A percentile compares a stretch with the other conserved stretches of the same genome.
These are phyloP conservation scores for Fusarium albosuccineum DNA, from an alignment of 2,329 filamentous ascomycete genomes.

Conservation along the genomic window DNA sequence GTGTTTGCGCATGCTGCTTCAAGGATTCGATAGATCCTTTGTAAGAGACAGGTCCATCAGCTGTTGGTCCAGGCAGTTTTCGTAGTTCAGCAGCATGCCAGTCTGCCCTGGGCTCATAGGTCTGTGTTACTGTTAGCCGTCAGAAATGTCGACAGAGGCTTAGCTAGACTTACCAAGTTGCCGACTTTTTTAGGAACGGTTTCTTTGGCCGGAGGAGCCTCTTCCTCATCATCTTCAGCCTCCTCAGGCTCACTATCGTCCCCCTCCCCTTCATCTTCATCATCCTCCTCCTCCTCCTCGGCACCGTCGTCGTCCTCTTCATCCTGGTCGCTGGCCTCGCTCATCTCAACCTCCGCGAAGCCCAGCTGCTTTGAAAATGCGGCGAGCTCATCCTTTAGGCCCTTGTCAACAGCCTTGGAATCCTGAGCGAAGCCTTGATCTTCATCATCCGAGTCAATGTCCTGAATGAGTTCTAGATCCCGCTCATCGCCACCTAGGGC, in stretches of 20 bases:
- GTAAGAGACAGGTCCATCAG: slow-evolving; percentile 61
- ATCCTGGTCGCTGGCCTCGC: slow-evolving; percentile 55
- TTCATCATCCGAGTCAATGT: slow-evolving; percentile 59
- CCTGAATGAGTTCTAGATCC: slow-evolving; percentile 72
- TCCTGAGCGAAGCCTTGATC: slow-evolving; percentile 53
- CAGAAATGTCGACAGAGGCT: slow-evolving; percentile 36
- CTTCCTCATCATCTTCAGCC: slow-evolving; percentile 43
- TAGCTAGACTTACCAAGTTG: slow-evolving; percentile 51
- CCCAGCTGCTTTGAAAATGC: slow-evolving; percentile 57
- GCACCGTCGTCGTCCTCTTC: slow-evolving; percentile 52
- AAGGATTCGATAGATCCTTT: slow-evolving; percentile 62
- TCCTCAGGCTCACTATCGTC: slow-evolving; percentile 46
- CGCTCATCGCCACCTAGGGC: slow-evolving; percentile 75
- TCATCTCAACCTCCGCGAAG: slow-evolving; percentile 50
- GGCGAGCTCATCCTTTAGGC: slow-evolving; percentile 52
- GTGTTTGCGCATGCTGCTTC: slow-evolving; percentile 77
- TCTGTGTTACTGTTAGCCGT: slow-evolving; percentile 58
- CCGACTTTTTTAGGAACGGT: slow-evolving; percentile 48
- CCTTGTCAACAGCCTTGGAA: slow-evolving; percentile 56
- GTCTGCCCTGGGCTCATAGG: slow-evolving; percentile 69
- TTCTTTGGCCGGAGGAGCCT: slow-evolving; percentile 48
- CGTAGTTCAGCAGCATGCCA: slow-evolving; percentile 65
- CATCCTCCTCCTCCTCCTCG: slow-evolving; percentile 52
- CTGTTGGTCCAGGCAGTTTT: slow-evolving; percentile 58
- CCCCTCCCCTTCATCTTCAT: slow-evolving; percentile 49